Evolutionary conservation across 2,329 filamentous ascomycete genomes (phyloP), one percentile per base, ranked within the genome.

Genomic region (Hirsutella rhossiliensis): DNA sequence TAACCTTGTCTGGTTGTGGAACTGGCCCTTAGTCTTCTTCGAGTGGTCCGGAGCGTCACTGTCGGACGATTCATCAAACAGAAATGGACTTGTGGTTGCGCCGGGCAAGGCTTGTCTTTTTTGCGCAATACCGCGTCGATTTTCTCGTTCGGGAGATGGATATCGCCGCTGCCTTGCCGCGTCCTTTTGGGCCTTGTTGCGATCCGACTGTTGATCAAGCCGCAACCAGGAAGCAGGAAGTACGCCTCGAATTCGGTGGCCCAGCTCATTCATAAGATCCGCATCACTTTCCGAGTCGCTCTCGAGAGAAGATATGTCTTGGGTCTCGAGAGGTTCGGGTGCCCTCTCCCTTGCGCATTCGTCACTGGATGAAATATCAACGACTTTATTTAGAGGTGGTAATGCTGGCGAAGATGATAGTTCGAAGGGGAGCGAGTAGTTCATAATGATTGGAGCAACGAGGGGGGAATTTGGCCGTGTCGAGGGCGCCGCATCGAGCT

Each of bases 191-290:
- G 52, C 53, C 44, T 59, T 64, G 45, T 55, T 52, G 15, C 54
- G 54, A 50, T 54, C 60, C 28, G 60, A 49, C 44, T 70, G 63
- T 45, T 75, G 71, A 52, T 81, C 76, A 20, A 83, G 57, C 37
- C 78, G 71, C 44, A 82, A 66, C 73, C 78, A 82, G 6, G 79
- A 83, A n/a, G 79, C 79, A 34, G 79, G 79, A 38, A 82, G 66
- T 8, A 82, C 78, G 19, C 78, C 78, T 43, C 69, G 69, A 40
- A 82, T 76, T 42, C 67, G 66, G 43, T 61, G 69, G 31, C 64
- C 63, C 45, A 65, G 62, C 18, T 54, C 56, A 23, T 65, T 57
- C n/a, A 62, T 62, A 12, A 62, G 54, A 20, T 73, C 67, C 2
- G 62, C 61, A 4, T 69, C 70, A 41, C 61, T 67, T 31, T 61